These are phyloP conservation scores for Podosphaera xanthii DNA, from an alignment of 2,329 filamentous ascomycete species.

Conservation along the genomic window DNA sequence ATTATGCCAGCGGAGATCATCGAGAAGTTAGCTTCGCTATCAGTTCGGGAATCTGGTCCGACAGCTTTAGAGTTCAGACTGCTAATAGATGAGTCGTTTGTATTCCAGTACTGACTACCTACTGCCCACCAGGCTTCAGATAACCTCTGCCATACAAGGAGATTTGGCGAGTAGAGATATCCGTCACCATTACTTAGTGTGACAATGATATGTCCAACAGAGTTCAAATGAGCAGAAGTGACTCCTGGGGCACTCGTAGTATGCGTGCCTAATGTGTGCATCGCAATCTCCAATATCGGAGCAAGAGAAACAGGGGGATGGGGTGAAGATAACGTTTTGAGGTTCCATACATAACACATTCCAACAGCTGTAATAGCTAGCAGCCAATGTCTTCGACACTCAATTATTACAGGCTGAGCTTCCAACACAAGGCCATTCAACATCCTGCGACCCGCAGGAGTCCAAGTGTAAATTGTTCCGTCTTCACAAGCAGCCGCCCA, in stretches of 20 bases:
- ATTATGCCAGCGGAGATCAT: constrained; percentile 78
- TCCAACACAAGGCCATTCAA: constrained; percentile 72
- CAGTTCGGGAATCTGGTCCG: constrained; percentile 27
- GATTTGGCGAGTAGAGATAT: constrained; percentile 63
- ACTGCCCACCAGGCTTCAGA: constrained; percentile 97
- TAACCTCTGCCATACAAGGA: constrained; percentile 88
- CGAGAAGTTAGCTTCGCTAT: constrained; percentile 25
- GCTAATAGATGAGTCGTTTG: constrained; percentile 71
- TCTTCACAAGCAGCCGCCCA: constrained; percentile 91
- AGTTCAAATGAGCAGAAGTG: constrained; percentile 79
- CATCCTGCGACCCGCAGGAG: constrained; percentile 67
- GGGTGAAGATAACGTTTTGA: constrained; percentile 58
- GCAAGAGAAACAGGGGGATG: constrained; percentile 79
- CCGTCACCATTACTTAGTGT: constrained; percentile 88
- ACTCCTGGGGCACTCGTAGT: constrained; percentile 58
- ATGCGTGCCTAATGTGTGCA: constrained; percentile 55
- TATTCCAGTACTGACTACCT: constrained; percentile 97
- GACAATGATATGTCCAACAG: constrained; percentile 65
- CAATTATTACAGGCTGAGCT: constrained; percentile 80
- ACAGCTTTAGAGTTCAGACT: constrained; percentile 53
- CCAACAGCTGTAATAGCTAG: constrained; percentile 76
- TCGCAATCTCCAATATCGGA: constrained; percentile 70
- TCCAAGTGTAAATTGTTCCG: constrained; percentile 75
- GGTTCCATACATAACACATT: constrained; percentile 82
- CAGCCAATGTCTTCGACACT: constrained; percentile 73